Percentiles rank a stretch among this genome's conserved stretches.
These are phyloP conservation scores for Remersonia thermophila DNA, from an alignment of 2,329 filamentous ascomycete genomes.

Conservation along the genomic window DNA sequence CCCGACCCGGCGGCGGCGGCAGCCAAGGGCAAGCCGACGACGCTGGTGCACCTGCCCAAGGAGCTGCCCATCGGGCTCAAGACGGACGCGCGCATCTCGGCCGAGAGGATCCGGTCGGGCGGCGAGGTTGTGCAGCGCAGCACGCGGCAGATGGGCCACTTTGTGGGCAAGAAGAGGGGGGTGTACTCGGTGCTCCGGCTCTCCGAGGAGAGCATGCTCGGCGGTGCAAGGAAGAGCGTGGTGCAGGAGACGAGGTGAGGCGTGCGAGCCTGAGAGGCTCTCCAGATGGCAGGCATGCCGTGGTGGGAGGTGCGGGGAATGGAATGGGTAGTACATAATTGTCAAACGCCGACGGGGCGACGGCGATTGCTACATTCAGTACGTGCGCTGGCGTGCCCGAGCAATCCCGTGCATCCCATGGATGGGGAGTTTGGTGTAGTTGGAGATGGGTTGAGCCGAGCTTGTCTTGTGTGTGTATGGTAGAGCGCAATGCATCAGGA, in stretches of 20 bases:
- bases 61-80: constrained; percentile 65
- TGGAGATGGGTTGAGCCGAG: no score
- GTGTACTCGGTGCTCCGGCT: constrained; percentile 77
- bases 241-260: constrained; percentile 13
- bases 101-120: constrained; percentile 49
- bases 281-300: no score
- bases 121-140: constrained; percentile 61
- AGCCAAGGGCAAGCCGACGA: constrained; percentile 13
- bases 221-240: constrained; percentile 5
- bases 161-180: constrained; percentile 68
- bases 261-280: neutral
- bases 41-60: constrained; percentile 10
- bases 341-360: no score
- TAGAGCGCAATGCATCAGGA: no score
- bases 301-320: no score
- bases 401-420: no score
- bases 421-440: no score
- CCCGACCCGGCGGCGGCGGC: constrained; percentile 6
- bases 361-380: no score
- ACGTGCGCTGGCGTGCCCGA: no score
- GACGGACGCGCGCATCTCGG: constrained; percentile 36
- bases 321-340: no score
- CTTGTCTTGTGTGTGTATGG: no score
- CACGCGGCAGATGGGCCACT: constrained; percentile 59
- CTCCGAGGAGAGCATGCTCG: constrained; percentile 35